Conservation (phyloP, 2,329 filamentous ascomycete species). For the Lasiodiplodia gonubiensis region DNA sequence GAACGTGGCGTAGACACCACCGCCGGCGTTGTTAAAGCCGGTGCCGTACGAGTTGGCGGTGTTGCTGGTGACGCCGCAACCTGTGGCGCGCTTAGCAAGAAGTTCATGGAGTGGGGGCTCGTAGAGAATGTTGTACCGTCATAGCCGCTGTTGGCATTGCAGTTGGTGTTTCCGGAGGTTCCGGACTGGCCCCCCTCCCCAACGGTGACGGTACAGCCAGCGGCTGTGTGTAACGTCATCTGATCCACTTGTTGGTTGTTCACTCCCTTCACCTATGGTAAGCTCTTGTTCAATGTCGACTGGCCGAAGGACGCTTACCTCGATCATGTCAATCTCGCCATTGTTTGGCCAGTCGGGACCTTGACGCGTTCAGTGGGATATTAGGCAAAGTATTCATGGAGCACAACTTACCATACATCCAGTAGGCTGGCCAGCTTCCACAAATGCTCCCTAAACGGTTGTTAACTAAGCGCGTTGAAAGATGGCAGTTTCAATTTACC, state of each 20-base stretch:
- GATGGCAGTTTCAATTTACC: constrained; percentile 33
- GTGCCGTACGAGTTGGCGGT: constrained; percentile 44
- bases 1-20: constrained; percentile 51
- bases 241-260: constrained; percentile 45
- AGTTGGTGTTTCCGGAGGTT: constrained; percentile 40
- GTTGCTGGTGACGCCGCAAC: constrained; percentile 41
- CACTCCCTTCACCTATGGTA: constrained; percentile 44
- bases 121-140: constrained; percentile 27
- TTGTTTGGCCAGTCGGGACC: constrained; percentile 48
- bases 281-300: neutral
- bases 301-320: constrained; percentile 5
- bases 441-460: constrained; percentile 33
- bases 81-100: constrained; percentile 23
- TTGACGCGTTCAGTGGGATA: constrained; percentile 34
- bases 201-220: constrained; percentile 42
- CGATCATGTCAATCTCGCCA: constrained; percentile 43
- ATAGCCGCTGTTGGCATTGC: constrained; percentile 44
- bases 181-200: constrained; percentile 43
- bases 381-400: neutral
- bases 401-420: constrained; percentile 26
- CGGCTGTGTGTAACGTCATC: constrained; percentile 46
- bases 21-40: constrained; percentile 48
- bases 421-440: constrained; percentile 49
- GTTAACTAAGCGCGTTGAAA: neutral
- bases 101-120: too few species aligned